Percentiles rank a stretch among this genome's conserved stretches.
Conservation (phyloP, 108 stramenopile genomes). For the Nannochloropsis oceanica region DNA sequence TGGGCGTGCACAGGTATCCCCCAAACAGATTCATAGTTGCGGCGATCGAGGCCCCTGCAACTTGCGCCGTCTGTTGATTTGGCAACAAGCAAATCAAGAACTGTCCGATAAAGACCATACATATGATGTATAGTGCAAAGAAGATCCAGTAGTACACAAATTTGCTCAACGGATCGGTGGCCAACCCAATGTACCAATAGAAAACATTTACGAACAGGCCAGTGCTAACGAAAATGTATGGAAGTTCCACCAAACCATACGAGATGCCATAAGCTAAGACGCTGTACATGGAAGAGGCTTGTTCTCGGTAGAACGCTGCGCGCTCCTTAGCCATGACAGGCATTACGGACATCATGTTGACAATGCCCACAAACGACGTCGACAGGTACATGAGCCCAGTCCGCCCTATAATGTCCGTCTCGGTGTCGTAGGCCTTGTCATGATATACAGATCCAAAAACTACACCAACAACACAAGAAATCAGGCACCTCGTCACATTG, state of each 20-base stretch:
- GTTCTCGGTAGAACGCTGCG: slow-evolving; percentile 36
- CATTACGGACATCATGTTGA: slow-evolving; percentile 20
- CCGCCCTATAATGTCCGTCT: slow-evolving; percentile 2
- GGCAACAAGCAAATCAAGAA: not conserved
- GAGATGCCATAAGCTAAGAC: slow-evolving; percentile 9
- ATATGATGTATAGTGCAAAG: slow-evolving; percentile 6
- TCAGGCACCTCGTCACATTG: slow-evolving; percentile 29
- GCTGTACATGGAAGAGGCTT: slow-evolving; percentile 28
- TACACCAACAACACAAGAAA: slow-evolving; percentile 22
- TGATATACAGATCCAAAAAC: slow-evolving; percentile 32
- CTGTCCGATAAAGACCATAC: slow-evolving; percentile 9
- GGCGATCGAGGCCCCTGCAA: not conserved
- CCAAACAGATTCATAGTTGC: slow-evolving; percentile 7
- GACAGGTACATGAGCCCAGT: slow-evolving; percentile 37
- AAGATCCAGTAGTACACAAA: slow-evolving; percentile 34
- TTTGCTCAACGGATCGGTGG: slow-evolving; percentile 5
- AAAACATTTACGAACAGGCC: slow-evolving; percentile 28
- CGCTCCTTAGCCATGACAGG: slow-evolving; percentile 26
- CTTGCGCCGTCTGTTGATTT: not conserved
- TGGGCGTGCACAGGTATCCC: slow-evolving; percentile 11
- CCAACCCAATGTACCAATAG: slow-evolving; percentile 34
- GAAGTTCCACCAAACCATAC: slow-evolving; percentile 10
- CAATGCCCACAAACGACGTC: slow-evolving; percentile 22
- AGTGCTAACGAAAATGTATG: slow-evolving; percentile 22
- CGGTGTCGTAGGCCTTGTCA: slow-evolving; percentile 12